Evolutionary conservation across 1,139 yeast genomes (phyloP), one percentile per base, ranked within the genome.

Genomic region (Insectozyma bohioensis): DNA sequence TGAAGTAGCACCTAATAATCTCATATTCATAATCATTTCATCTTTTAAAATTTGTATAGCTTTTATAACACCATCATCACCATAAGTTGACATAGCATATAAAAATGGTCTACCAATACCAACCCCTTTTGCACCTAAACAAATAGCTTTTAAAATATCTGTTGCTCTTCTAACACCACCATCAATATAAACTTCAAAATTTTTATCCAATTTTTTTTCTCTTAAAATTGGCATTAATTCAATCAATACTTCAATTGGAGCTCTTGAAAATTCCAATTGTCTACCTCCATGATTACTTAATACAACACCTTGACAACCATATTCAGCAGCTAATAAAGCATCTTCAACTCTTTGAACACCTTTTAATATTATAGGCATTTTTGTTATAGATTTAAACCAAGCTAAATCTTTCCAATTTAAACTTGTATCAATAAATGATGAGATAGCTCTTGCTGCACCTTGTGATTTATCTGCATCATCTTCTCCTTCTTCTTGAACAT

Each of bases 401-500:
- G 67, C 62, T 34, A 83, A 61, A 46, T 80, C 87, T 35, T 70
- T 60, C 92, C 86, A 85, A 34, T 66, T 68, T 34, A 88, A 65
- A 2, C 78, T 59, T n/a, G 95, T 82, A 56, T 88, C 96, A 43
- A 88, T 88, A 55, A 88, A 87, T 2, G 86, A 71, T 14, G 88
- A 78, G 35, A 88, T 75, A 14, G 96, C 95, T 33, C 88, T 66
- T 0, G 97, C 90, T 0, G 95, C 95, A 31, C 97, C 97, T 52
- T 83, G 85, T 12, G 78, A 57, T 34, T 85, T 63, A 49, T 83
- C 88, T 4, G 80, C 73, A 16, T 64, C 69, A 6, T 78, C 81
- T n/a, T 75, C 77, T 15, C 74, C 82, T 13, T 75, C 82, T 5
- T 72, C 81, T 42, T 77, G 85, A 43, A 78, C 82, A 40, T 82